Conservation (phyloP, 371 early-diverging fungal genomes). For the Mortierella sp. region DNA sequence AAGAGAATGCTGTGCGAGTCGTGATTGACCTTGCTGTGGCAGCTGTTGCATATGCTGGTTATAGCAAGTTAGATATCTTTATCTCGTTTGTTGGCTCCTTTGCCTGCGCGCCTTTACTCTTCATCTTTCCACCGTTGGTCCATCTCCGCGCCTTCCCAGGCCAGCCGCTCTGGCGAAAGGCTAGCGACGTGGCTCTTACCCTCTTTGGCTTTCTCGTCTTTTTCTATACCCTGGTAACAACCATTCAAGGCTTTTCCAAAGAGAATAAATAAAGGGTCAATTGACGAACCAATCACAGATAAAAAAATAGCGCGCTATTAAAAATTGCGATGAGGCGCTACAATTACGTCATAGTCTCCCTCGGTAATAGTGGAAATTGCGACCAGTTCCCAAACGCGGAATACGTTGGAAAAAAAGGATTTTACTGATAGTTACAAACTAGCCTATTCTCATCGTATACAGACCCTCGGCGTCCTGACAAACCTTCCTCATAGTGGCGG, state of each 20-base stretch:
- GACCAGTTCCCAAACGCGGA: no score
- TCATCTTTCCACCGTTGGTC: slow-evolving; percentile 83
- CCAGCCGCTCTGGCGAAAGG: slow-evolving; percentile 59
- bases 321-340: no score
- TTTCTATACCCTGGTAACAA: slow-evolving; percentile 81
- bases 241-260: slow-evolving; percentile 63
- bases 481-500: no score
- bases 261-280: background rate
- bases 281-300: no score
- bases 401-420: no score
- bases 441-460: no score
- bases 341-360: no score
- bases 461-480: no score
- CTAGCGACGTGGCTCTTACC: slow-evolving; percentile 72
- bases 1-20: slow-evolving; percentile 83
- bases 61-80: slow-evolving; percentile 88
- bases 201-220: slow-evolving; percentile 82
- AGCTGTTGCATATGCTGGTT: slow-evolving; percentile 82
- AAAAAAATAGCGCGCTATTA: no score
- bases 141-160: slow-evolving; percentile 70
- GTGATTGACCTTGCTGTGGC: slow-evolving; percentile 75
- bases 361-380: no score
- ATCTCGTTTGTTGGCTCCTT: slow-evolving; percentile 92
- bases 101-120: slow-evolving; percentile 79
- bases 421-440: no score